These are phyloP conservation scores for Pisolithus orientalis DNA, from an alignment of 768 basidiomycete species.

Conservation along the genomic window DNA sequence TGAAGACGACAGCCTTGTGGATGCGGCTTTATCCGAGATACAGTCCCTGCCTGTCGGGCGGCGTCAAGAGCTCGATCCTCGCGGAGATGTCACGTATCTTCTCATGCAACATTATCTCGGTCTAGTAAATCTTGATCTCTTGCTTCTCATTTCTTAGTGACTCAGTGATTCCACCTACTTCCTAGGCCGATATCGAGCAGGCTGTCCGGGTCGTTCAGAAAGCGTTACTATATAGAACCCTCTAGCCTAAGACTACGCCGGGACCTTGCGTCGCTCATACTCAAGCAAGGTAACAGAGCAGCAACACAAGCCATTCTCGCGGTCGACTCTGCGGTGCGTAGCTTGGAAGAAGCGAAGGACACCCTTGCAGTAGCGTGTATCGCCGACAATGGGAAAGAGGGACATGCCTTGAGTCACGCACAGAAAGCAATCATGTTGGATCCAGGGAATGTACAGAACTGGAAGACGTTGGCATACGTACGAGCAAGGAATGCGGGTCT, in stretches of 20 bases:
- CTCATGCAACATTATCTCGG: slow-evolving; percentile 65
- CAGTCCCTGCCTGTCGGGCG: slow-evolving; percentile 61
- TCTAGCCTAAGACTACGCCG: slow-evolving; percentile 41
- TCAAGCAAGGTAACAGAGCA: slow-evolving; percentile 40
- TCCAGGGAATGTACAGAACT: slow-evolving; percentile 41
- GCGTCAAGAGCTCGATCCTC: slow-evolving; percentile 60
- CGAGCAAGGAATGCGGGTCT: slow-evolving; percentile 20
- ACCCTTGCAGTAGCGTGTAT: slow-evolving; percentile 49
- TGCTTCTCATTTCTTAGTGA: not conserved
- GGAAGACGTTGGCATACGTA: slow-evolving; percentile 58
- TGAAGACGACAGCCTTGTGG: slow-evolving; percentile 70
- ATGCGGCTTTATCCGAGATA: slow-evolving; percentile 83
- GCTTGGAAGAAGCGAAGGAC: slow-evolving; percentile 31
- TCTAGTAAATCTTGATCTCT: slow-evolving; percentile 42
- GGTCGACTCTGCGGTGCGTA: slow-evolving; percentile 23
- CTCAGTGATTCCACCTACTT: not conserved
- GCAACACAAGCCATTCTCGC: slow-evolving; percentile 44
- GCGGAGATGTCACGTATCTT: slow-evolving; percentile 64
- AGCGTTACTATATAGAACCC: slow-evolving; percentile 53
- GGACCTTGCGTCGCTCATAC: slow-evolving; percentile 47
- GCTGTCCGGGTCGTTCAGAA: slow-evolving; percentile 52
- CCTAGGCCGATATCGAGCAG: slow-evolving; percentile 41
- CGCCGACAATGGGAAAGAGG: slow-evolving; percentile 27
- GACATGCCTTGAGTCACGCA: slow-evolving; percentile 34
- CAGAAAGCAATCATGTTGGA: slow-evolving; percentile 60